Evolutionary conservation across 129 eudicot species (phyloP).

Genomic region (Lonicera japonica): DNA sequence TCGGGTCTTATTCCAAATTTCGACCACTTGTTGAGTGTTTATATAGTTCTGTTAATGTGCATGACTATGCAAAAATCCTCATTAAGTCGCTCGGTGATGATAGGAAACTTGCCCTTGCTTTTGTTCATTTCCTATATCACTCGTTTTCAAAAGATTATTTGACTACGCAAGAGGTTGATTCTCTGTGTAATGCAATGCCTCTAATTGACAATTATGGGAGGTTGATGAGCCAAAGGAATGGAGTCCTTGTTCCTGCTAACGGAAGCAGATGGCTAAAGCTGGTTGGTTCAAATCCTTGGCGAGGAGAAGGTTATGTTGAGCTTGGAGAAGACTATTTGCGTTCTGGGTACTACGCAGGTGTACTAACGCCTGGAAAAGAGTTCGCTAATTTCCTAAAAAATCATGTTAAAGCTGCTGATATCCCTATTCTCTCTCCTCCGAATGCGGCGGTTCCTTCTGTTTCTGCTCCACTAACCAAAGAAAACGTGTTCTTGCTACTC

Average conservation of each 20-base stretch:
- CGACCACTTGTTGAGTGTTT: constrained; percentile 30
- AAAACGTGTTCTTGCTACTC: constrained; percentile 36
- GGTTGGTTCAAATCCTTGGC: constrained; percentile 51
- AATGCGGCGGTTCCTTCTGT: constrained; percentile 33
- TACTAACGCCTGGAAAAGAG: constrained; percentile 6
- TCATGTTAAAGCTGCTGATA: constrained; percentile 36
- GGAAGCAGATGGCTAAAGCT: constrained; percentile 54
- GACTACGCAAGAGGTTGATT: constrained; percentile 4
- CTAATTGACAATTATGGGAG: constrained; percentile 40
- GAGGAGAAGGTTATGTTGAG: constrained; percentile 36
- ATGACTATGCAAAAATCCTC: constrained; percentile 27
- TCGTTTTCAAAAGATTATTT: constrained; percentile 18
- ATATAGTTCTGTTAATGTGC: constrained; percentile 17
- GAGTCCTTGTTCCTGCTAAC: constrained; percentile 46
- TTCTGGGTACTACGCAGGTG: constrained; percentile 19
- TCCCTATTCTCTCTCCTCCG: constrained; percentile 46
- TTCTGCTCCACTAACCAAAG: constrained; percentile 27
- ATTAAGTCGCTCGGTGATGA: constrained; percentile 5
- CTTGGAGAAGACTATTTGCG: constrained; percentile 39
- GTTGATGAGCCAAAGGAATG: constrained; percentile 12
- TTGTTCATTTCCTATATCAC: constrained; percentile 39
- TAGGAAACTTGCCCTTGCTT: constrained; percentile 28
- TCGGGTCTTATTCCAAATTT: constrained; percentile 8
- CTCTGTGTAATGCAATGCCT: constrained; percentile 31
- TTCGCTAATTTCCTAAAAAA: constrained; percentile 22